Percentiles rank a stretch among this genome's conserved stretches.
phyloP scores from a whole-genome alignment of 1,139 yeast species.

The Saccharomyces hybrid region DNA sequence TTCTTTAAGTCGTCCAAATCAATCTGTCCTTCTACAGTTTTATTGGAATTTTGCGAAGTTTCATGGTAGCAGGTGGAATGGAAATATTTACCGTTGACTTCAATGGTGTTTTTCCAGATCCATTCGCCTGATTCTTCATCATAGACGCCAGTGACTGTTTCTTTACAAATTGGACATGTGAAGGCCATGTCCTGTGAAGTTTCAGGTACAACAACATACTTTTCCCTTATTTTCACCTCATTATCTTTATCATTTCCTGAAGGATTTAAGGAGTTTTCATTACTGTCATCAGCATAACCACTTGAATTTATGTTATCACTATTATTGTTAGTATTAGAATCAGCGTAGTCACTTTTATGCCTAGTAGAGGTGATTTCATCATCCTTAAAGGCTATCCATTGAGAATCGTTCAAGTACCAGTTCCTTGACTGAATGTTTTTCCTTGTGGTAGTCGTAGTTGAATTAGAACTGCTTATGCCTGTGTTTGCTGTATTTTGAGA shows the following conservation, averaged over 20 bases:
- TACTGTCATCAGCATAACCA: slow-evolving; percentile 14
- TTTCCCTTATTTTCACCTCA: slow-evolving; percentile 12
- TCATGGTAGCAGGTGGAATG: slow-evolving; percentile 81
- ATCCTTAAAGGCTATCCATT: slow-evolving; percentile 71
- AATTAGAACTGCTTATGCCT: slow-evolving; percentile 7
- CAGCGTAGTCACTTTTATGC: slow-evolving; percentile 5
- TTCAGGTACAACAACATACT: slow-evolving; percentile 63
- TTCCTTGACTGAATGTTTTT: slow-evolving; percentile 54
- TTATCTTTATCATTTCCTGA: background rate
- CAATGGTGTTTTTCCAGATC: slow-evolving; percentile 84
- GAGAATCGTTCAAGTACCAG: slow-evolving; percentile 71
- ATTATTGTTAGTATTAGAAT: background rate
- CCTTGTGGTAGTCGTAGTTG: slow-evolving; percentile 17
- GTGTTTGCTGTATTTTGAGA: slow-evolving; percentile 35
- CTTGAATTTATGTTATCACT: background rate
- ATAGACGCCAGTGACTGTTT: slow-evolving; percentile 68
- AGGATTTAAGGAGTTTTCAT: background rate
- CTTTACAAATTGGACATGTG: slow-evolving; percentile 84
- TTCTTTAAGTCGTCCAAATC: slow-evolving; percentile 22
- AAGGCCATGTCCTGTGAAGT: slow-evolving; percentile 59
- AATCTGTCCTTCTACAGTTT: slow-evolving; percentile 10
- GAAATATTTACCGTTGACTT: slow-evolving; percentile 61
- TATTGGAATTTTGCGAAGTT: slow-evolving; percentile 40
- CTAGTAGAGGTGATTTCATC: slow-evolving; percentile 43
- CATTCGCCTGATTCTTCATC: slow-evolving; percentile 91